Percentiles rank a stretch among this genome's conserved stretches.
phyloP scores from a whole-genome alignment of 108 stramenopile genomes.

The Cyclotella distinguenda region DNA sequence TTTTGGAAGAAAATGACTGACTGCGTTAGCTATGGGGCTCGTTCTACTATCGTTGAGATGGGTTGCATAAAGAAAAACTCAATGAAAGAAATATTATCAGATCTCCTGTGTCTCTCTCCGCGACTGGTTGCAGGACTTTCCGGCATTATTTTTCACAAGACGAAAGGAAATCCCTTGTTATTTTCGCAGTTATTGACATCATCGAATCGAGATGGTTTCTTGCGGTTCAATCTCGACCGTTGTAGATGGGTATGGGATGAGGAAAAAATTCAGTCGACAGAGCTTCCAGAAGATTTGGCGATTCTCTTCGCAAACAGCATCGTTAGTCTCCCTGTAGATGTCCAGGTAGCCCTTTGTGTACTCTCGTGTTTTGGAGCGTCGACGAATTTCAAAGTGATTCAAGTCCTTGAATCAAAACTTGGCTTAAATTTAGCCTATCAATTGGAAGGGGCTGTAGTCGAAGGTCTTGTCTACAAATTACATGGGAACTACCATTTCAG shows the following conservation, averaged over 20 bases:
- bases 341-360: constrained; percentile 9
- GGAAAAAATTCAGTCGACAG: neutral
- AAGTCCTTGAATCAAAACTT: constrained; percentile 12
- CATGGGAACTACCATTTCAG: constrained; percentile 10
- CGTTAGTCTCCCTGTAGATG: constrained; percentile 1
- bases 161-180: constrained; percentile 30
- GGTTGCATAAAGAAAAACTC: constrained; percentile 3
- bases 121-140: constrained; percentile 11
- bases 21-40: neutral
- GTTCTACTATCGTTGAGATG: constrained; percentile 5
- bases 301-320: constrained; percentile 4
- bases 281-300: constrained; percentile 18
- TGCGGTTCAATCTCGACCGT: neutral
- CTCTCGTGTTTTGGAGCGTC: constrained; percentile 24
- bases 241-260: constrained; percentile 10
- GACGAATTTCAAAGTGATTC: neutral
- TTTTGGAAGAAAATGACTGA: constrained; percentile 2
- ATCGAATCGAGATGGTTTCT: neutral
- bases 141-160: constrained; percentile 15
- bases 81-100: constrained; percentile 26
- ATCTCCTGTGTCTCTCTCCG: constrained; percentile 8
- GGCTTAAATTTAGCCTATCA: neutral
- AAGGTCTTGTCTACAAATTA: constrained; percentile 16
- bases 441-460: constrained; percentile 7
- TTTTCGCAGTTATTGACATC: constrained; percentile 9